A percentile compares a stretch with the other conserved stretches of the same genome.
Conservation (phyloP, 2,329 filamentous ascomycete genomes). For the Fusarium lateritium region DNA sequence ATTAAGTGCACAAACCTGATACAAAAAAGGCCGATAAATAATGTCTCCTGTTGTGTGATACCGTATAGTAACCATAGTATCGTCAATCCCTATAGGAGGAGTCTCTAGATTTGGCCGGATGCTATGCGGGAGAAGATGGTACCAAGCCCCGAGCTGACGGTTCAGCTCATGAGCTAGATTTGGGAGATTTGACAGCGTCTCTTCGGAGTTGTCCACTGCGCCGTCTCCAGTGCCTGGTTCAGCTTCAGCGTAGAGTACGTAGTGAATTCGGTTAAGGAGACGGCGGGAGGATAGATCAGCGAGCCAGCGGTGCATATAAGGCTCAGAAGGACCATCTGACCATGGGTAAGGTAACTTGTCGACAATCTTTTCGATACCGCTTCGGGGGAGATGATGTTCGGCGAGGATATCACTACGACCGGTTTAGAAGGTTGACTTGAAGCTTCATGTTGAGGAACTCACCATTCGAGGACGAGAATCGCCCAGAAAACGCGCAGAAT, state of each 20-base stretch:
- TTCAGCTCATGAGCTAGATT: conserved; percentile 36
- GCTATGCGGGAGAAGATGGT: conserved; percentile 39
- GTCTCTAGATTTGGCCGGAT: conserved; percentile 32
- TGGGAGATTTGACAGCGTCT: conserved; percentile 11
- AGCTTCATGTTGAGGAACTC: fast-evolving
- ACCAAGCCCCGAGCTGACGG: conserved; percentile 38
- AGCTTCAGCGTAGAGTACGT: conserved; percentile 38
- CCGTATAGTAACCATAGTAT: conserved; percentile 38
- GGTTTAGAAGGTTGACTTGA: not conserved
- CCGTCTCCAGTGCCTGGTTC: conserved; percentile 28
- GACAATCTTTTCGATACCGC: conserved; percentile 42
- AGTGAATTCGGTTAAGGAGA: conserved; percentile 39
- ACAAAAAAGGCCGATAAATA: conserved; percentile 38
- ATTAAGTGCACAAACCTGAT: conserved; percentile 31
- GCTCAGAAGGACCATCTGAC: conserved; percentile 31
- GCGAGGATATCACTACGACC: conserved; percentile 33
- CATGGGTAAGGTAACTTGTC: conserved; percentile 41
- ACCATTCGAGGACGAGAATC: conserved; percentile 41
- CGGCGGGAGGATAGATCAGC: conserved; percentile 40
- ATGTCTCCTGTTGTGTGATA: conserved; percentile 41
- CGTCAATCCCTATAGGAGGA: conserved; percentile 20
- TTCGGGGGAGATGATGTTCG: conserved; percentile 41
- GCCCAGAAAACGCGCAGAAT: conserved; percentile 42
- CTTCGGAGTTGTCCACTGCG: conserved; percentile 6
- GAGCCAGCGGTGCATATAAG: conserved; percentile 41